These are phyloP conservation scores for Pyracantha coccinea DNA, from an alignment of 331 rosid genomes.

Conservation along the genomic window DNA sequence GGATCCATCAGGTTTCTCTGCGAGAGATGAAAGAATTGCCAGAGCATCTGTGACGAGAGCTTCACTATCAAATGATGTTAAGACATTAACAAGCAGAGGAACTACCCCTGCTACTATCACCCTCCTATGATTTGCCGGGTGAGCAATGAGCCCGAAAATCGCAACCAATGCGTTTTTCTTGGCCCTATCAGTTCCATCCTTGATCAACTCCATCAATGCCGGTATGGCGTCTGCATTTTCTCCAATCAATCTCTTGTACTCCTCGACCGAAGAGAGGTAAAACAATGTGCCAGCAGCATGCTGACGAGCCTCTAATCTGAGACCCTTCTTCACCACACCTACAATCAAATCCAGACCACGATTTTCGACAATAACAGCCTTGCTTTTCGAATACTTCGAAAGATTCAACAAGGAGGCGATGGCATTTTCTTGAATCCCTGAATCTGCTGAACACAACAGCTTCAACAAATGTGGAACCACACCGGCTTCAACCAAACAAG, in stretches of 20 bases:
- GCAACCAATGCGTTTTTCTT: slow-evolving; percentile 73
- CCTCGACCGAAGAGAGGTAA: slow-evolving; percentile 59
- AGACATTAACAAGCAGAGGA: slow-evolving; percentile 36
- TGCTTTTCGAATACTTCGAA: slow-evolving; percentile 51
- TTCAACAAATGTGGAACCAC: slow-evolving; percentile 35
- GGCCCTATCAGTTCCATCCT: slow-evolving; percentile 34
- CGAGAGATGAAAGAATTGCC: slow-evolving; percentile 55
- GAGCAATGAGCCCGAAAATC: slow-evolving; percentile 42
- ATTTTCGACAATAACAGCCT: slow-evolving; percentile 33
- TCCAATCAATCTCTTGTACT: slow-evolving; percentile 44
- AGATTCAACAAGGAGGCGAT: slow-evolving; percentile 65
- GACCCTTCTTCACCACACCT: slow-evolving; percentile 38
- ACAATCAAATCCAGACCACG: slow-evolving; percentile 49
- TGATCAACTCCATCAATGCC: slow-evolving; percentile 41
- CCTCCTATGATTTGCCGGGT: slow-evolving; percentile 42
- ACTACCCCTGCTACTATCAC: slow-evolving; percentile 41
- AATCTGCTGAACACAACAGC: slow-evolving; percentile 32
- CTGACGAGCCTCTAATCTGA: slow-evolving; percentile 39
- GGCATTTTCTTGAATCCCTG: slow-evolving; percentile 50
- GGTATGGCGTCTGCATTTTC: slow-evolving; percentile 45
- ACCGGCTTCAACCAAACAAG: slow-evolving; percentile 68
- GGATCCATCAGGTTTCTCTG: slow-evolving; percentile 54
- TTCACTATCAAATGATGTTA: slow-evolving; percentile 33
- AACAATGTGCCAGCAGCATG: slow-evolving; percentile 65
- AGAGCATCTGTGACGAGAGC: slow-evolving; percentile 48